A percentile compares a stretch with the other conserved stretches of the same genome.
phyloP scores from a whole-genome alignment of 1,284 basidiomycete genomes.

The Pseudozyma thailandica region DNA sequence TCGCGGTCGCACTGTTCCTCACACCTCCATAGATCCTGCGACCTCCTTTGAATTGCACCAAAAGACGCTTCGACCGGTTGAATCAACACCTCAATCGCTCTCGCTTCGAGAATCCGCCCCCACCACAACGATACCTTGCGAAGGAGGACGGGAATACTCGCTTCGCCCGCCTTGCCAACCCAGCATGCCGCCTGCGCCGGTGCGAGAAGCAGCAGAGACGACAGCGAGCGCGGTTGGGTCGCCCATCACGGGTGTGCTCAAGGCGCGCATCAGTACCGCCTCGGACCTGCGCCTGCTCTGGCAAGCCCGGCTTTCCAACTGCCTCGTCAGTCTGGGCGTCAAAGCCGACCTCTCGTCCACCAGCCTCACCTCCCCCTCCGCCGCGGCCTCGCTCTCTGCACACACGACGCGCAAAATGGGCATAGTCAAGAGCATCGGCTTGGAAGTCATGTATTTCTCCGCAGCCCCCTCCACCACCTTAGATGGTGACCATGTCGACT shows the following conservation, averaged over 20 bases:
- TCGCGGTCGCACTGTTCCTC: neutral
- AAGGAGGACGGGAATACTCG: too few species aligned
- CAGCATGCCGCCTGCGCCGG: neutral
- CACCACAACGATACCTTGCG: too few species aligned
- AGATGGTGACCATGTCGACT: neutral
- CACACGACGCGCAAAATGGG: constrained; percentile 6
- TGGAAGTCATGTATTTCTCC: constrained; percentile 87
- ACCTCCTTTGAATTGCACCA: too few species aligned
- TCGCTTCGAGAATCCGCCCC: too few species aligned
- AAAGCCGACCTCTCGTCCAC: constrained; percentile 85
- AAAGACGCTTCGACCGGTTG: too few species aligned
- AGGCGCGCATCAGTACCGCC: constrained; percentile 82
- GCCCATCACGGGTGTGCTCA: constrained; percentile 83
- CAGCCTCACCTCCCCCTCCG: constrained; percentile 77
- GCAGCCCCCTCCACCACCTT: constrained; percentile 6
- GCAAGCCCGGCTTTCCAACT: constrained; percentile 90
- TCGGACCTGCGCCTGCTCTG: constrained; percentile 85
- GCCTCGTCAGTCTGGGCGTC: constrained; percentile 87
- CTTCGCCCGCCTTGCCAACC: neutral
- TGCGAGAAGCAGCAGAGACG: neutral
- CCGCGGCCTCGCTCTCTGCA: constrained; percentile 71
- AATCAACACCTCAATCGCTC: too few species aligned
- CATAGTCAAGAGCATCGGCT: constrained; percentile 79
- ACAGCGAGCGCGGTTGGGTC: constrained; percentile 1
- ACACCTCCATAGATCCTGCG: too few species aligned